Evolutionary conservation across 2,329 filamentous ascomycete genomes (phyloP).

Genomic region (Trichophyton verrucosum): DNA sequence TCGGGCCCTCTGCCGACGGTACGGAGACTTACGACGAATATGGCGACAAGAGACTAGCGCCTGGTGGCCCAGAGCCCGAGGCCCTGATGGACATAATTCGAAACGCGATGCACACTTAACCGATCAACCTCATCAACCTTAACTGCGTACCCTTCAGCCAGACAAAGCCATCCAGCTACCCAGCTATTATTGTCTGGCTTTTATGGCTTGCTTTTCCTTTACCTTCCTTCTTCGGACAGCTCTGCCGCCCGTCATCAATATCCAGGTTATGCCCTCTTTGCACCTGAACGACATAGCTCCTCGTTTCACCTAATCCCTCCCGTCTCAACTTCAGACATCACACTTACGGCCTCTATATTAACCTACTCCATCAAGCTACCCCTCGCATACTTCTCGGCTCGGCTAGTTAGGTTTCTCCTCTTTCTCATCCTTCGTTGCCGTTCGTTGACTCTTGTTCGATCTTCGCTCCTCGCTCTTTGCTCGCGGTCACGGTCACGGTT

Average conservation of each 20-base stretch:
- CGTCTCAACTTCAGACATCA: background rate
- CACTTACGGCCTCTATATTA: background rate
- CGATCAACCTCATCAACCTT: background rate
- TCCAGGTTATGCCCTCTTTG: background rate
- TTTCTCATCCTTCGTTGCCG: no score
- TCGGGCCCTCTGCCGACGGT: slow-evolving; percentile 18
- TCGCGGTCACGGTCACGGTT: background rate
- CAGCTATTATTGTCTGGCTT: no score
- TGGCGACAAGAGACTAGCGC: background rate
- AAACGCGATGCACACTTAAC: slow-evolving; percentile 36
- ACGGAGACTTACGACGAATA: background rate
- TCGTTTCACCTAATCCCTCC: background rate
- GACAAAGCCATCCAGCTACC: no score
- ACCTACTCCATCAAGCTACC: background rate
- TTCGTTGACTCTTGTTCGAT: background rate
- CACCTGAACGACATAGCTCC: background rate
- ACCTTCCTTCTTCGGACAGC: background rate
- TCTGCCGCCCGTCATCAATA: background rate
- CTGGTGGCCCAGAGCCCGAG: slow-evolving; percentile 40
- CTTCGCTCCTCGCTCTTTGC: background rate
- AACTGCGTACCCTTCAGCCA: no score
- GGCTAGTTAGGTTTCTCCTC: background rate
- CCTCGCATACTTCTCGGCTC: background rate
- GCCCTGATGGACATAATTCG: slow-evolving; percentile 67
- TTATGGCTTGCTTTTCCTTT: background rate